Percentiles rank a stretch among this genome's conserved stretches.
These are phyloP conservation scores for Leccinum pallidistipes DNA, from an alignment of 1,284 basidiomycete genomes.

Conservation along the genomic window DNA sequence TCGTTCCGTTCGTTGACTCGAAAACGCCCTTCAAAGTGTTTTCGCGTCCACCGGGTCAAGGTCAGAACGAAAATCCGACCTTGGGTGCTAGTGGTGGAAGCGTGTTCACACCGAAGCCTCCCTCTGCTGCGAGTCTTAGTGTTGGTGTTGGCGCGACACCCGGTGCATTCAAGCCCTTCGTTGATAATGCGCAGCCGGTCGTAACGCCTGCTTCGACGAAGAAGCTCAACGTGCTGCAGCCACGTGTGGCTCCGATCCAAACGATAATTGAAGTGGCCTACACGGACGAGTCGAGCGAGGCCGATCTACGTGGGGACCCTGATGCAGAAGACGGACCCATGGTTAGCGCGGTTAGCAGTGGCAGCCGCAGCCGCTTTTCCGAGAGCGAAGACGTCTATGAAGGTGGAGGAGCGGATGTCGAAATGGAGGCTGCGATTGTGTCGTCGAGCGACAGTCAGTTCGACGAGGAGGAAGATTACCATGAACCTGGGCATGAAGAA, in stretches of 20 bases:
- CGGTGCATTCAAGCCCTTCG: conserved; percentile 46
- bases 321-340: conserved; percentile 29
- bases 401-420: conserved; percentile 29
- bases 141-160: conserved; percentile 6
- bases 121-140: conserved; percentile 16
- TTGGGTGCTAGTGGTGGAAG: conserved; percentile 18
- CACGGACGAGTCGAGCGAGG: conserved; percentile 36
- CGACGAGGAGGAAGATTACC: conserved; percentile 34
- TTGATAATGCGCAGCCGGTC: conserved; percentile 40
- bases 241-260: conserved; percentile 21
- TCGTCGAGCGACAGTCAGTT: conserved; percentile 39
- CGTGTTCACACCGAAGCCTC: conserved; percentile 47
- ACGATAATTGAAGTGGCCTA: conserved; percentile 29
- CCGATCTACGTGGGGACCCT: conserved; percentile 22
- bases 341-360: conserved; percentile 27
- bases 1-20: conserved; percentile 54
- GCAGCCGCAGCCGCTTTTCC: conserved; percentile 34
- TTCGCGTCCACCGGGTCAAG: conserved; percentile 53
- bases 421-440: conserved; percentile 32
- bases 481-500: conserved; percentile 22
- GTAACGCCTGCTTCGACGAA: conserved; percentile 23
- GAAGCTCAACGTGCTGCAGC: conserved; percentile 24
- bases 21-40: conserved; percentile 71
- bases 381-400: conserved; percentile 35
- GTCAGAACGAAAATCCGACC: conserved; percentile 39